These are phyloP conservation scores for Uronychia binucleata DNA, from an alignment of 73 alveolate species.

Conservation along the genomic window DNA sequence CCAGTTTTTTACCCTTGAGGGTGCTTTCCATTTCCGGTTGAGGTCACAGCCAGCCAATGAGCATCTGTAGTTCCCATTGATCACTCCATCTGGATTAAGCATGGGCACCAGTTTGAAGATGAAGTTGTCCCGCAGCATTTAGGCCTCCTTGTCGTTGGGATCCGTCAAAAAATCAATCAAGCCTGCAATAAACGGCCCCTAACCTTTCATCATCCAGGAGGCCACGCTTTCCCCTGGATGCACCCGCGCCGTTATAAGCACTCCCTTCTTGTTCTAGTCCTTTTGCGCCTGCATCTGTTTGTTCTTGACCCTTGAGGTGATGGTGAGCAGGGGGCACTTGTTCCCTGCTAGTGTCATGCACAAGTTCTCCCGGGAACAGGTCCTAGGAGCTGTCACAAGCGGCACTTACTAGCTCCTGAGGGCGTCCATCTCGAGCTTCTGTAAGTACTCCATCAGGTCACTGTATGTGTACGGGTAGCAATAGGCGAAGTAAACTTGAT, in stretches of 20 bases:
- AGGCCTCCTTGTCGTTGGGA: conserved; percentile 70
- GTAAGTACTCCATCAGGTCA: conserved; percentile 76
- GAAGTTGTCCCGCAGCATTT: conserved; percentile 76
- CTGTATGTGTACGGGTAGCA: conserved; percentile 95
- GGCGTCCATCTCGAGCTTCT: conserved; percentile 47
- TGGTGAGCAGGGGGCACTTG: conserved; percentile 69
- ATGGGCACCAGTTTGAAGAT: conserved; percentile 90
- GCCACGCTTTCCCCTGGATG: conserved; percentile 95
- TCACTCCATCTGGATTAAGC: conserved; percentile 97
- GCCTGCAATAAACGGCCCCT: conserved; percentile 43
- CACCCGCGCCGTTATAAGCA: conserved; percentile 72
- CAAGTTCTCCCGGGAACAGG: conserved; percentile 58
- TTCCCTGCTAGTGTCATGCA: conserved; percentile 90
- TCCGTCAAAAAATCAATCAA: conserved; percentile 85
- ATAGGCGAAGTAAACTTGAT: conserved; percentile 95
- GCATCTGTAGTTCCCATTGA: conserved; percentile 93
- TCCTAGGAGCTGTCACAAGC: not conserved
- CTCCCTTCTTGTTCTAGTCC: conserved; percentile 41
- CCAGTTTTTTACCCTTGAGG: conserved; percentile 50
- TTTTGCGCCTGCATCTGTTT: conserved; percentile 36
- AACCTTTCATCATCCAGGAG: conserved; percentile 90
- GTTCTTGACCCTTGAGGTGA: conserved; percentile 32
- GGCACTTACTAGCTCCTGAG: not conserved
- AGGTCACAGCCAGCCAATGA: conserved; percentile 93
- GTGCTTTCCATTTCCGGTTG: conserved; percentile 92